Percentiles rank a stretch among this genome's conserved stretches.
phyloP scores from a whole-genome alignment of 352 stramenopile species.

The Phytopythium vexans region DNA sequence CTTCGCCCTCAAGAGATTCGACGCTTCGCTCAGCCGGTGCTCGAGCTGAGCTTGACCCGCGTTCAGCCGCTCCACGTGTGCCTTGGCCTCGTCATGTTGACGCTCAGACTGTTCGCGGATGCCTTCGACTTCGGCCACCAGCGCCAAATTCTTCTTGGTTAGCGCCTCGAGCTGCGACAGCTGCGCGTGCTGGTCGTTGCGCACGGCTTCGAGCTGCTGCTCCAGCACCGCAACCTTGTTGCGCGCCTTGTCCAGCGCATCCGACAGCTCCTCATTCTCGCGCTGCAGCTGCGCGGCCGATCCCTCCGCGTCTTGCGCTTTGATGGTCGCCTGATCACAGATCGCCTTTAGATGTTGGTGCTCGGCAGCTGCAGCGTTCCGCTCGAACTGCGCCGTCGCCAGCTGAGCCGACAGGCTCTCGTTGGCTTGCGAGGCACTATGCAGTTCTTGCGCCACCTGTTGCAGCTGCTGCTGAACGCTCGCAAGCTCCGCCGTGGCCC shows the following conservation, averaged over 20 bases:
- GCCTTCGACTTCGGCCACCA: slow-evolving; percentile 48
- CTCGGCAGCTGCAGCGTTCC: slow-evolving; percentile 27
- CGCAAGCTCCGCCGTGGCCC: slow-evolving; percentile 28
- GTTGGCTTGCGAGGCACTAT: slow-evolving; percentile 19
- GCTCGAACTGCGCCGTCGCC: slow-evolving; percentile 19
- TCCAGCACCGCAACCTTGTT: slow-evolving; percentile 38
- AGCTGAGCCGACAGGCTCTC: slow-evolving; percentile 24
- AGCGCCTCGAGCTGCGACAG: slow-evolving; percentile 56
- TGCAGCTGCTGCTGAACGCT: slow-evolving; percentile 30
- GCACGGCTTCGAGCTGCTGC: slow-evolving; percentile 33
- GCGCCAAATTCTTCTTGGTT: slow-evolving; percentile 56
- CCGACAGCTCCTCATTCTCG: slow-evolving; percentile 47
- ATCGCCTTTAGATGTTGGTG: slow-evolving; percentile 20
- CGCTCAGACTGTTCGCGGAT: slow-evolving; percentile 47
- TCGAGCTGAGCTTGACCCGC: slow-evolving; percentile 25
- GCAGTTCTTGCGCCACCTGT: slow-evolving; percentile 36
- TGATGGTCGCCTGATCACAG: slow-evolving; percentile 18
- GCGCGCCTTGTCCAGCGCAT: slow-evolving; percentile 38
- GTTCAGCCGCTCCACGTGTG: slow-evolving; percentile 39
- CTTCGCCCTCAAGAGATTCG: slow-evolving; percentile 26
- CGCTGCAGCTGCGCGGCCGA: slow-evolving; percentile 36
- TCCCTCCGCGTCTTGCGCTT: slow-evolving; percentile 23
- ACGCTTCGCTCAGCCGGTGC: slow-evolving; percentile 27
- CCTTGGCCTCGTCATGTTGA: slow-evolving; percentile 26
- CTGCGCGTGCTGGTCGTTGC: slow-evolving; percentile 28